Evolutionary conservation across 1,284 basidiomycete species (phyloP), one percentile per base, ranked within the genome.

Genomic region (Uromyces viciae-fabae): DNA sequence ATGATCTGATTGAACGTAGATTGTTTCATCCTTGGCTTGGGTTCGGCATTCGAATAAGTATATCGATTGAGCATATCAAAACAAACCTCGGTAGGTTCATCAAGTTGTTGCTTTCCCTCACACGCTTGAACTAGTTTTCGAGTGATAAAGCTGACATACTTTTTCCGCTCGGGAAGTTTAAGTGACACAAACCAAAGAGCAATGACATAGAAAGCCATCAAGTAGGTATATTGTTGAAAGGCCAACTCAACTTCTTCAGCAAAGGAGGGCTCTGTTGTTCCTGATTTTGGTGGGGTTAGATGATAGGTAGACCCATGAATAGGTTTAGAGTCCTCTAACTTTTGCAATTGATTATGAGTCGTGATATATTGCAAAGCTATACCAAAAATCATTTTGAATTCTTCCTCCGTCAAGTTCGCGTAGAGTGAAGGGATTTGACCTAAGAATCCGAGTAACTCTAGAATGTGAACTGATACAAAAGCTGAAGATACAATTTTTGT

Each of bases 31-130:
- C 93, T 91, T 0, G 95, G 94, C 72, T 93, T 91, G 0, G 96
- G 94, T 84, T 98, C 94, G 17, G 94, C 94, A 83, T 93, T 95
- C 31, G 92, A 94, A 85, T 96, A 98, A 0, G 96, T 93, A 85
- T 97, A 98, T 22, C 97, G 90, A 25, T 94, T 93, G 8, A 99
- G 89, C 93, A 96, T 99, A 86, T 99, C 97, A 85, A 99, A 96
- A 85, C 94, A 97, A 31, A 98, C 95, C 86, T 98, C 94, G 0
- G 94, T 94, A 66, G 93, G 92, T 83, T 94, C 94, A 85, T 98
- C 95, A 1, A 97, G 88, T 56, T 90, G 88, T 3, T 88, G 87
- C 73, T 90, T 90, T 31, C 90, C 91, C 82, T 94, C 92, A 86
- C 96, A 95, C 15, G 94, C 95, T 60, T 95, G 89, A 17, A 96